Conservation (phyloP, 495 filamentous ascomycete species). For the Hypoxylon intermedium region DNA sequence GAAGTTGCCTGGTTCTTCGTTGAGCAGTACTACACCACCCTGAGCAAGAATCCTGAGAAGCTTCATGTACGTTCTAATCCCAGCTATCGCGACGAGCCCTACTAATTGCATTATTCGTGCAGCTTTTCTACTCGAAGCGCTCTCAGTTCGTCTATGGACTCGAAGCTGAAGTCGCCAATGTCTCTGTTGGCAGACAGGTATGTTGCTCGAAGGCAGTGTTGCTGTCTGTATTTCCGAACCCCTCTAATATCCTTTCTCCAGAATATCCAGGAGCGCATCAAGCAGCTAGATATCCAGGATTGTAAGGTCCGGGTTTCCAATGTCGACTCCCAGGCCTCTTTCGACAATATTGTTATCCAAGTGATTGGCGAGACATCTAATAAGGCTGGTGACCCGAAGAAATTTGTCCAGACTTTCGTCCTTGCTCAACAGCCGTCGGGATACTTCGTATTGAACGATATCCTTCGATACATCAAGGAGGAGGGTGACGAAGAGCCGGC, state of each 20-base stretch:
- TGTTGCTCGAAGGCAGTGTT: constrained; percentile 45
- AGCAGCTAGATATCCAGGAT: constrained; percentile 90
- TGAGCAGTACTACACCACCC: constrained; percentile 97
- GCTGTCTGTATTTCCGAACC: background rate
- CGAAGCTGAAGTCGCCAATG: constrained; percentile 83
- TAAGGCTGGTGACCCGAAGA: constrained; percentile 85
- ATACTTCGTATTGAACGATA: constrained; percentile 98
- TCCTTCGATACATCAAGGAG: constrained; percentile 90
- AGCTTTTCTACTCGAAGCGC: constrained; percentile 82
- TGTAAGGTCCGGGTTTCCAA: constrained; percentile 98
- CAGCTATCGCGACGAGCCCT: background rate
- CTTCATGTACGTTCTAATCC: constrained; percentile 70
- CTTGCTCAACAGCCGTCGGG: constrained; percentile 94
- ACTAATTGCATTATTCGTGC: constrained; percentile 6
- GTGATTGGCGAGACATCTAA: constrained; percentile 98
- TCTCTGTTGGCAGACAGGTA: constrained; percentile 85
- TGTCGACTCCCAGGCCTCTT: constrained; percentile 93
- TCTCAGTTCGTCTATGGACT: constrained; percentile 84
- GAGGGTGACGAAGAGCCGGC: constrained; percentile 67
- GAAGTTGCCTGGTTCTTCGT: constrained; percentile 99
- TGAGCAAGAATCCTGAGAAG: constrained; percentile 92
- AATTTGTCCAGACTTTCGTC: constrained; percentile 98
- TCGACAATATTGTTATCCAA: constrained; percentile 90
- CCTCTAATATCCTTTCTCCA: constrained; percentile 46
- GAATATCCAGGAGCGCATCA: constrained; percentile 94